These are phyloP conservation scores for Aspergillus sergii DNA, from an alignment of 2,329 filamentous ascomycete genomes.

Conservation along the genomic window DNA sequence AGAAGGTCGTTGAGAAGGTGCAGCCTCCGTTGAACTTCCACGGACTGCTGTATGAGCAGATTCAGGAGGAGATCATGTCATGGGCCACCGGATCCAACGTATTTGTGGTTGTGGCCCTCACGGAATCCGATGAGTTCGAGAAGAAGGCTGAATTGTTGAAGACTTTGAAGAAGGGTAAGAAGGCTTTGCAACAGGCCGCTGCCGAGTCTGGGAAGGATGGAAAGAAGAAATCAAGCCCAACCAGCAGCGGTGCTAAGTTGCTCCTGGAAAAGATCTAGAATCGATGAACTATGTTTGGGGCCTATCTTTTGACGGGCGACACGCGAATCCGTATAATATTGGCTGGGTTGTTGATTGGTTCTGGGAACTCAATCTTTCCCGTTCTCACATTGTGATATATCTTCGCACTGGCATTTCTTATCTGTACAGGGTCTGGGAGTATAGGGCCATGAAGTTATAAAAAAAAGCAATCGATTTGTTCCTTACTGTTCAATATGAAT, in stretches of 20 bases:
- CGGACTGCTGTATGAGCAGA: conserved; percentile 76
- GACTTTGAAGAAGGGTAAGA: conserved; percentile 72
- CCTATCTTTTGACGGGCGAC: not conserved
- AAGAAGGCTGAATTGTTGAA: conserved; percentile 68
- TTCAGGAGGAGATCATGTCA: conserved; percentile 71
- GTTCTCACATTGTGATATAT: not conserved
- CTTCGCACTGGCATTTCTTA: conserved; percentile 6
- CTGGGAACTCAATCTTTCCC: not conserved
- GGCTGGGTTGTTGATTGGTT: not conserved
- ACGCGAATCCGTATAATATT: conserved; percentile 7
- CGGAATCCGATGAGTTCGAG: conserved; percentile 74
- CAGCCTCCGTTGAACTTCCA: conserved; percentile 81
- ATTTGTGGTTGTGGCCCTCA: conserved; percentile 80
- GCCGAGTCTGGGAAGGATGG: conserved; percentile 55
- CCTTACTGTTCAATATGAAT: no score
- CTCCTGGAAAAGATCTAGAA: conserved; percentile 39
- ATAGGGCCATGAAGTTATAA: conserved; percentile 9
- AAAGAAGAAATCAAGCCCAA: conserved; percentile 39
- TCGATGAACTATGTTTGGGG: not conserved
- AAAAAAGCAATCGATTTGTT: conserved; percentile 17
- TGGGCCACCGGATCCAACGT: conserved; percentile 88
- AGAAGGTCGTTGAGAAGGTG: conserved; percentile 69
- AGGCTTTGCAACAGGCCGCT: conserved; percentile 63
- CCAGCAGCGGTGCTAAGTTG: conserved; percentile 50
- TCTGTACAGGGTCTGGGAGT: conserved; percentile 17